Base-by-base conservation (phyloP, 345 rosid species). In the Populus euphratica region DNA sequence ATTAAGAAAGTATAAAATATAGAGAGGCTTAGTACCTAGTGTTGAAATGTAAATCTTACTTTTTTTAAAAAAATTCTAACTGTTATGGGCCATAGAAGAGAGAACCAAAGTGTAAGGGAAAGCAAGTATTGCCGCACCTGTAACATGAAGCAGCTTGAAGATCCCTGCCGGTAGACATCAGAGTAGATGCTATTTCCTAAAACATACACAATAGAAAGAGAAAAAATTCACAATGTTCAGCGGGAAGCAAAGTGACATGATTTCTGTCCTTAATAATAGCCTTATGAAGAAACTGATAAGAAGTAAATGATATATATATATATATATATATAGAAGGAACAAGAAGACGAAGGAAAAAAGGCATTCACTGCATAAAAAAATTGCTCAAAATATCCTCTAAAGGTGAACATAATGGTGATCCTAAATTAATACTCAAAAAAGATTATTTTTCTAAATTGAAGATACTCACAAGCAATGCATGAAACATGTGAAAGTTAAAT, bases 81-180 rank as follows among this genome's bases (percentile, higher is more conserved):
- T 31, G n/a, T 31, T 20, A 49, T 5, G 27, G 18, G 52, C 20
- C n/a, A 20, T 0, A 29, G 11, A 43, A n/a, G 21, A 33, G 18
- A 27, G 66, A 33, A 64, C 43, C 43, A 44, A 70, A 63, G 39
- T 65, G 70, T 27, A 50, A 38, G 20, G 73, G 44, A 69, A 41
- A 64, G 41, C 5, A 79, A 71, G 54, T 56, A 29, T 63, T 79
- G 59, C 70, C 82, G 73, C 65, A 91, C 97, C 95, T 90, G 88
- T 76, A 87, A 84, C 20, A 78, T 61, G 79, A 93, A 88, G 82
- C 72, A 81, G 80, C 84, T 70, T 75, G 84, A 81, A 84, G 87
- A 77, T 49, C 78, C 86, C 23, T 71, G 80, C 66, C 80, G 62
- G 66, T 76, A 70, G 18, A 82, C 76, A 36, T 82, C 73, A 75